phyloP scores from a whole-genome alignment of 805 yeast species.

The Brettanomyces naardenensis region DNA sequence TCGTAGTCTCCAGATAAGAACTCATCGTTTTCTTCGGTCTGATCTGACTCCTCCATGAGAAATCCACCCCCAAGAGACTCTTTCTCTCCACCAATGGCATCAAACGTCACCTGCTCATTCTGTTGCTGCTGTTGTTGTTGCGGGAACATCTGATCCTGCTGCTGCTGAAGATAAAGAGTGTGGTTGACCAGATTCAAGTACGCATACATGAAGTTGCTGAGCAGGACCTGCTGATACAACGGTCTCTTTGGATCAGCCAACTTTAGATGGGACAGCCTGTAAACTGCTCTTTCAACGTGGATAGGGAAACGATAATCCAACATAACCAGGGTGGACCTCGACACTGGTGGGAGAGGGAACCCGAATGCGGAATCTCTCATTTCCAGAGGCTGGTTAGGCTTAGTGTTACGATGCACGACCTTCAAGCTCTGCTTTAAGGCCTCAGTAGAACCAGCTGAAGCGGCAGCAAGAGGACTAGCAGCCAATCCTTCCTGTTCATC shows the following conservation, averaged over 20 bases:
- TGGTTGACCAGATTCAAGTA: constrained; percentile 92
- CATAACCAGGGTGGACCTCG: constrained; percentile 71
- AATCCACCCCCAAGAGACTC: neutral
- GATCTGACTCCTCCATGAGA: neutral
- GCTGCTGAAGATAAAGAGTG: constrained; percentile 68
- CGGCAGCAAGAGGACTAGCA: neutral
- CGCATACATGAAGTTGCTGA: constrained; percentile 96
- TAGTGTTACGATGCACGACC: constrained; percentile 23
- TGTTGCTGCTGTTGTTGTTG: neutral
- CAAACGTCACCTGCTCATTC: too few relatives aligned
- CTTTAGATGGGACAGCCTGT: constrained; percentile 85
- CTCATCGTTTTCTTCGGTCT: neutral
- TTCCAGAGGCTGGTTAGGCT: constrained; percentile 49
- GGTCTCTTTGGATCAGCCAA: constrained; percentile 92
- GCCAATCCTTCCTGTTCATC: neutral
- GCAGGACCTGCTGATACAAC: constrained; percentile 80
- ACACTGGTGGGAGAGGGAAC: constrained; percentile 76
- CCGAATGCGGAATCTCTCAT: constrained; percentile 81
- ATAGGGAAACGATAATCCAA: constrained; percentile 82
- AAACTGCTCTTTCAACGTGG: constrained; percentile 93
- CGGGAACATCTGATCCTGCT: constrained; percentile 22
- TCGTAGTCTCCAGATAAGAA: neutral
- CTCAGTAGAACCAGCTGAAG: constrained; percentile 7
- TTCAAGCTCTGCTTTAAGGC: constrained; percentile 20
- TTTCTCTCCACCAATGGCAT: too few relatives aligned